Base-by-base conservation (phyloP, 495 filamentous ascomycete species). In the Barbatosphaeria neglecta region DNA sequence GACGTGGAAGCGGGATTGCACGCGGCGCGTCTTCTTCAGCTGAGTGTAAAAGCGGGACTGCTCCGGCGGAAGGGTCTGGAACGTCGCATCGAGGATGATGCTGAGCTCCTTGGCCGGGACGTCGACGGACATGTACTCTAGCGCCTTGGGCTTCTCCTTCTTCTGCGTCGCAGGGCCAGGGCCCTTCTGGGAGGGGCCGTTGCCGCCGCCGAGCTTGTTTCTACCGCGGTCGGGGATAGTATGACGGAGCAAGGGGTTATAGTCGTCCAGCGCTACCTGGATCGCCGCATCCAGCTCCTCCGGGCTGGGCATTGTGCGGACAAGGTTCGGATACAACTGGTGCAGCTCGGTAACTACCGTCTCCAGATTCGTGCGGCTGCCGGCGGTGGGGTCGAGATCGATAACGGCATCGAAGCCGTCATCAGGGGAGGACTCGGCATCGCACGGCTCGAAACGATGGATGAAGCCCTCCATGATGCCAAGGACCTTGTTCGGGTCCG, bases 391-490 rank as follows among this genome's bases (percentile, higher is more conserved):
- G 53, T 96, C 83, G 0, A 99, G 78, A 54, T 94, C 75, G 59
- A 99, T 93, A 44, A 95, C 68, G 7, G 78, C 61, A 51, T 95
- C 84, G 52, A 96, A 96, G 22, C 65, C 65, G 41, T 76, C 68
- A 59, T 99, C 93, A 3, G 90, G 90, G 17, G 61, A 55, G 17
- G 56, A 66, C 20, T 74, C 67, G 1, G 62, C 61, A 50, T 96
- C 73, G 46, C 87, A 66, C 3, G 79, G 75, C 62, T 97, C 82
- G 60, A 96, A 99, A 15, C 92, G 82, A 0, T 65, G 49, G 38
- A 98, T 69, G 68, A 99, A 99, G 28, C 88, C 87, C 50, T 95
- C 83, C 92, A 99, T 97, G 56, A 99, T 97, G 8, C 78, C 78
- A 19, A 87, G 70, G 27, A 90, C 80, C 59, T 94, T 87, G 13